phyloP scores from a whole-genome alignment of 306 rosid genomes.

The Luffa acutangula region DNA sequence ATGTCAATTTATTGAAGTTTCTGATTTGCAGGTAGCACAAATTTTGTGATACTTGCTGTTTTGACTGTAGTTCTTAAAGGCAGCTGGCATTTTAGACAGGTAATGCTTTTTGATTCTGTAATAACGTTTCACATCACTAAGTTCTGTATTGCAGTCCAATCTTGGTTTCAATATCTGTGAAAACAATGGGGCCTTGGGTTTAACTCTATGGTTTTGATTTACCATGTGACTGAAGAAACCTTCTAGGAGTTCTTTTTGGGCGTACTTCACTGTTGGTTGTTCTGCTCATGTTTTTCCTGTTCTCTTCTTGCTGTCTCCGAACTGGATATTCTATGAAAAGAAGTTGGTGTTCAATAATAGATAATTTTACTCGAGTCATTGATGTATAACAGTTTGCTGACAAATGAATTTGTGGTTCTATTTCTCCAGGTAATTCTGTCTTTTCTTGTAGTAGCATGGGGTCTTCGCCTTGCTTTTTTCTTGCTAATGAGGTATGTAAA shows the following conservation, averaged over 20 bases:
- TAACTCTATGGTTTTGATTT: not conserved
- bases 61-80: conserved; percentile 64
- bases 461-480: conserved; percentile 70
- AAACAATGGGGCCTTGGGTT: not conserved
- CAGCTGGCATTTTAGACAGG: conserved; percentile 87
- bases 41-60: conserved; percentile 68
- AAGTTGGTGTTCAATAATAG: not conserved
- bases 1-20: not conserved
- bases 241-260: not conserved
- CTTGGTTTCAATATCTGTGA: not conserved
- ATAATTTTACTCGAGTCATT: not conserved
- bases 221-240: not conserved
- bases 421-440: conserved; percentile 58
- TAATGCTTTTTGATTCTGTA: conserved; percentile 9
- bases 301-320: not conserved
- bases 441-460: conserved; percentile 75
- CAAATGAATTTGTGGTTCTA: not conserved
- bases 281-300: not conserved
- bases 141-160: not conserved
- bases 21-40: conserved; percentile 63
- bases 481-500: conserved; percentile 53
- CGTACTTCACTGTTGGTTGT: not conserved
- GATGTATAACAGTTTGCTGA: not conserved
- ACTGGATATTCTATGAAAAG: not conserved
- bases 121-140: not conserved